These are phyloP conservation scores for Clavaria fumosa DNA, from an alignment of 768 basidiomycete genomes.

Conservation along the genomic window DNA sequence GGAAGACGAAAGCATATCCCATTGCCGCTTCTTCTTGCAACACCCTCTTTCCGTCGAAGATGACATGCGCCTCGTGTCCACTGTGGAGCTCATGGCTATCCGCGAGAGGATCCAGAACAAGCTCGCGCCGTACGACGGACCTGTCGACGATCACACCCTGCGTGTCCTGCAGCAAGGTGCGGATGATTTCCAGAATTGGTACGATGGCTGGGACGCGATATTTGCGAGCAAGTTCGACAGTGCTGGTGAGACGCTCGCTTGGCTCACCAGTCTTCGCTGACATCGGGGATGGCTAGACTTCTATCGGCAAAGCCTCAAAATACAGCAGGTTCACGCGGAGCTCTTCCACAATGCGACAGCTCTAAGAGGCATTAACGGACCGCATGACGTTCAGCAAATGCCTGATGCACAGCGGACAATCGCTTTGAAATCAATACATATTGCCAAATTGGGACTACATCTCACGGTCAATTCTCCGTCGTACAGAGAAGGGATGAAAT, in stretches of 20 bases:
- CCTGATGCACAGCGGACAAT: slow-evolving; percentile 60
- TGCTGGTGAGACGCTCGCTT: slow-evolving; percentile 58
- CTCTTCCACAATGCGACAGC: slow-evolving; percentile 77
- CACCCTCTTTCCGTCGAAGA: slow-evolving; percentile 86
- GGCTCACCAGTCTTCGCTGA: too few relatives aligned
- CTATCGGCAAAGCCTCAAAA: slow-evolving; percentile 78
- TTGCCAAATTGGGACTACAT: slow-evolving; percentile 66
- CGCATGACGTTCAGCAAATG: slow-evolving; percentile 79
- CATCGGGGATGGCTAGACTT: too few relatives aligned
- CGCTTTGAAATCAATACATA: slow-evolving; percentile 69
- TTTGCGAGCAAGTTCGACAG: slow-evolving; percentile 76
- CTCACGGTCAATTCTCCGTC: slow-evolving; percentile 73
- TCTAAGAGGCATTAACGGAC: slow-evolving; percentile 67
- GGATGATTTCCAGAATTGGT: slow-evolving; percentile 70
- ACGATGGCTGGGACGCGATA: slow-evolving; percentile 58
- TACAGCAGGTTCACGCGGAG: slow-evolving; percentile 79
- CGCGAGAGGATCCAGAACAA: slow-evolving; percentile 77
- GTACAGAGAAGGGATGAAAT: slow-evolving; percentile 87
- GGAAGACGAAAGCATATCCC: slow-evolving; percentile 81
- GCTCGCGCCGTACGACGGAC: slow-evolving; percentile 62
- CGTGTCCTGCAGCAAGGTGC: slow-evolving; percentile 59
- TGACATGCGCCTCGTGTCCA: slow-evolving; percentile 89
- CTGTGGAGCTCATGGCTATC: slow-evolving; percentile 83
- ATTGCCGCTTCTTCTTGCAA: slow-evolving; percentile 63
- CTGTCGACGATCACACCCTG: slow-evolving; percentile 60